Evolutionary conservation across 352 stramenopile genomes (phyloP), one percentile per base, ranked within the genome.

Genomic region (Nothophytophthora sp.): DNA sequence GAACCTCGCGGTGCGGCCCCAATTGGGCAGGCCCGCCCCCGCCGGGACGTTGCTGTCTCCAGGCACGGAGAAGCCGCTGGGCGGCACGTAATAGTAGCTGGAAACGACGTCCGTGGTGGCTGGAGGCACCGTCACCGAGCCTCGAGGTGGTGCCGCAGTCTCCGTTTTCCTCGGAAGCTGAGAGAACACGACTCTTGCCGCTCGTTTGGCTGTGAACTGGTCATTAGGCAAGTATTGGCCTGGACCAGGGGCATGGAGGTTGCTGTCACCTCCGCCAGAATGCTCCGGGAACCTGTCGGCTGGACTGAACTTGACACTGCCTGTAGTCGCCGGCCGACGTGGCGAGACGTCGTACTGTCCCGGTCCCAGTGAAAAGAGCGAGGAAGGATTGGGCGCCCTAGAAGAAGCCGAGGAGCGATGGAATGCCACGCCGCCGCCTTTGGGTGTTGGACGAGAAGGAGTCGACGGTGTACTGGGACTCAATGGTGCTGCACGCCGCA

Each of bases 281-380:
- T 73, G 50, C 23, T 86, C 76, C 44, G 63, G 70, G 50, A 88
- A 88, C 2, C 76, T 50, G 43, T 88, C 76, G 9, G 71, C 79
- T 0, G 73, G 69, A 40, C 71, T 86, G 61, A 88, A 88, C 45
- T 86, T 86, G 24, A 75, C 57, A 12, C 62, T 67, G 1, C 50
- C 58, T 5, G 57, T 60, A 15, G 57, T 70, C 20, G 50, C 51
- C 12, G 50, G 53, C 9, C 51, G 63, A 23, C 62, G 52, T 1
- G 60, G 64, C 2, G 37, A 22, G 16, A 77, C 46, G 28, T 88
- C 67, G 51, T 88, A 88, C 49, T 88, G 76, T 0, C 76, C 73
- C 11, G 76, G 76, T 1, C 76, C 76, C 12, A 86, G 61, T 8
- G 69, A 69, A 25, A 79, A 84, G 42, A 82, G 72, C 23, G 46